Conservation (phyloP, 805 yeast genomes). For the Kodamaea laetipori region DNA sequence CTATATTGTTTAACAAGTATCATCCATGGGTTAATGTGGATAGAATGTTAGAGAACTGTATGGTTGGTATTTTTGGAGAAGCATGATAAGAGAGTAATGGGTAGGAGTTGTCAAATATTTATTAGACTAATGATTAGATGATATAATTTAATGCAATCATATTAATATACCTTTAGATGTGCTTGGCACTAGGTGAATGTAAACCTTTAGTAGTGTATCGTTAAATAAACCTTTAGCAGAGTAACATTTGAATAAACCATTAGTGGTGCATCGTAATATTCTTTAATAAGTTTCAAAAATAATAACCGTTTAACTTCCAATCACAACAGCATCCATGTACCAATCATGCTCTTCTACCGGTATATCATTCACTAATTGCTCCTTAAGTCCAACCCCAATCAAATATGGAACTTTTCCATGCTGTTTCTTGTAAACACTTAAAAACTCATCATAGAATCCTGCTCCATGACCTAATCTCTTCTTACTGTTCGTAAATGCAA, state of each 20-base stretch:
- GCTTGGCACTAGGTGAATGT: too few relatives aligned
- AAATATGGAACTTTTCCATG: conserved; percentile 40
- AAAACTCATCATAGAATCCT: conserved; percentile 82
- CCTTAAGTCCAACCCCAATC: conserved; percentile 65
- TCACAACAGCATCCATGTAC: conserved; percentile 51
- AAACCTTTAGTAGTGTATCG: too few relatives aligned
- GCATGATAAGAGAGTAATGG: neutral
- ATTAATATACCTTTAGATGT: too few relatives aligned
- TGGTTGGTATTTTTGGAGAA: conserved; percentile 57
- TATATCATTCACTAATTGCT: conserved; percentile 56
- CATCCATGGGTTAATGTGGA: conserved; percentile 81
- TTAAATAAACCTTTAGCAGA: too few relatives aligned
- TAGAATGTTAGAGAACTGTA: conserved; percentile 73
- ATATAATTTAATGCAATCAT: too few relatives aligned
- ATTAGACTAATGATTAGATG: too few relatives aligned
- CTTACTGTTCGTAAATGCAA: conserved; percentile 62
- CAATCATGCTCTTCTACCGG: conserved; percentile 70
- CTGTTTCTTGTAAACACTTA: conserved; percentile 22
- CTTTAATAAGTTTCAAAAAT: too few relatives aligned
- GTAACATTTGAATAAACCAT: too few relatives aligned
- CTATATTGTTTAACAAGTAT: conserved; percentile 69
- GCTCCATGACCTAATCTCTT: conserved; percentile 87
- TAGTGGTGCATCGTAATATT: too few relatives aligned
- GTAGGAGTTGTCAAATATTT: too few relatives aligned
- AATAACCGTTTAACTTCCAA: too few relatives aligned